phyloP scores from a whole-genome alignment of 805 yeast genomes.

The Ogataea ramenticola region DNA sequence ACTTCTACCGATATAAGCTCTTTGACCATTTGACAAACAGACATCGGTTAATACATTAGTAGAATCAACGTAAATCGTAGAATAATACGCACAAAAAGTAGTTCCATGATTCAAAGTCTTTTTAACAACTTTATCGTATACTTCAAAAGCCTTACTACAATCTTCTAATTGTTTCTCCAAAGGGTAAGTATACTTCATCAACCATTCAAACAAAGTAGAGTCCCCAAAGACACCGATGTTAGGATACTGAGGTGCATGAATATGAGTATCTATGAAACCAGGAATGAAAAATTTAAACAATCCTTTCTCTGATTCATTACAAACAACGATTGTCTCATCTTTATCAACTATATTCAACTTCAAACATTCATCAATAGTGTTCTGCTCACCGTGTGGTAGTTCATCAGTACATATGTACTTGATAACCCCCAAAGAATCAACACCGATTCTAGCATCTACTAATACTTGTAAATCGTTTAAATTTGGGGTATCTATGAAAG shows the following conservation, averaged over 20 bases:
- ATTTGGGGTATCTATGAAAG: constrained; percentile 65
- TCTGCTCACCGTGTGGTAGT: not conserved
- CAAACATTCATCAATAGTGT: constrained; percentile 1
- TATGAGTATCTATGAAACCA: constrained; percentile 77
- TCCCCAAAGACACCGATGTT: constrained; percentile 80
- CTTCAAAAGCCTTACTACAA: constrained; percentile 43
- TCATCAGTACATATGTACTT: constrained; percentile 19
- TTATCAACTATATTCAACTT: no score
- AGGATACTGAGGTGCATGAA: constrained; percentile 82
- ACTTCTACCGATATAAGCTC: constrained; percentile 88
- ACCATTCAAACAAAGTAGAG: constrained; percentile 84
- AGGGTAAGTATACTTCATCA: constrained; percentile 82
- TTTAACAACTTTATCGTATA: constrained; percentile 61
- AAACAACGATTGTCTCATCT: no score
- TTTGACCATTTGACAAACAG: constrained; percentile 62
- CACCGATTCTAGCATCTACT: constrained; percentile 55
- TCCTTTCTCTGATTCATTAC: constrained; percentile 29
- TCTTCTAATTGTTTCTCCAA: constrained; percentile 65
- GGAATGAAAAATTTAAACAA: constrained; percentile 74
- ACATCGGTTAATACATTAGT: constrained; percentile 71
- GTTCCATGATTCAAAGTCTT: constrained; percentile 78
- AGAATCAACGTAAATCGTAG: constrained; percentile 76
- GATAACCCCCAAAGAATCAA: constrained; percentile 49
- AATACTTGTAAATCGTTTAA: constrained; percentile 51
- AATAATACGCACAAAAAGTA: constrained; percentile 86